These are phyloP conservation scores for Salvia rosmarinus DNA, from an alignment of 257 asterid species.

Conservation along the genomic window DNA sequence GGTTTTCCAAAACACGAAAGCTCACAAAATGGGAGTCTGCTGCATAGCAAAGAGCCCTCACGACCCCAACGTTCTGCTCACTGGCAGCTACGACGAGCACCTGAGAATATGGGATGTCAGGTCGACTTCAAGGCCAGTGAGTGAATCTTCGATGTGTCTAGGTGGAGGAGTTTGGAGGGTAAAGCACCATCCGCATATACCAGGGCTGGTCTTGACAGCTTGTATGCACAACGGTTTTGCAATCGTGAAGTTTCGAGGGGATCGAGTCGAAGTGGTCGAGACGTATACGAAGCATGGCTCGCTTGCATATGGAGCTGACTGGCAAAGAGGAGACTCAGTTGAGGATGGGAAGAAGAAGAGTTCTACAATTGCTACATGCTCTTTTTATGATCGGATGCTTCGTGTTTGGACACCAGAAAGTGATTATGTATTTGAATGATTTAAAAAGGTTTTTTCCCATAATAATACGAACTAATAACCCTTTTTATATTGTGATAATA, in stretches of 20 bases:
- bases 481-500: too few species aligned
- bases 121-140: constrained; percentile 61
- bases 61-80: constrained; percentile 64
- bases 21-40: constrained; percentile 84
- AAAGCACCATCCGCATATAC: constrained; percentile 70
- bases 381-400: constrained; percentile 82
- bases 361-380: constrained; percentile 75
- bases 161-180: constrained; percentile 98
- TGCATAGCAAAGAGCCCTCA: constrained; percentile 76
- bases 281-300: constrained; percentile 66
- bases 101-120: constrained; percentile 87
- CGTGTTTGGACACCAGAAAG: constrained; percentile 60
- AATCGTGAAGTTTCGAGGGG: constrained; percentile 50
- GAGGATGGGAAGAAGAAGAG: constrained; percentile 43
- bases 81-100: constrained; percentile 86
- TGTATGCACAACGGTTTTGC: constrained; percentile 96
- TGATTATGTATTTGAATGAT: constrained; percentile 42
- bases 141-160: constrained; percentile 54
- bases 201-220: constrained; percentile 71
- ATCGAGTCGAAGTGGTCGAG: constrained; percentile 52
- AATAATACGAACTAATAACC: not conserved
- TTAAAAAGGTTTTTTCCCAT: not conserved
- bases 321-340: constrained; percentile 65
- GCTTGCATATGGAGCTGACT: constrained; percentile 95
- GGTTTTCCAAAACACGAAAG: constrained; percentile 68